Percentiles rank a stretch among this genome's conserved stretches.
phyloP scores from a whole-genome alignment of 345 rosid species.

The Citrus maxima region DNA sequence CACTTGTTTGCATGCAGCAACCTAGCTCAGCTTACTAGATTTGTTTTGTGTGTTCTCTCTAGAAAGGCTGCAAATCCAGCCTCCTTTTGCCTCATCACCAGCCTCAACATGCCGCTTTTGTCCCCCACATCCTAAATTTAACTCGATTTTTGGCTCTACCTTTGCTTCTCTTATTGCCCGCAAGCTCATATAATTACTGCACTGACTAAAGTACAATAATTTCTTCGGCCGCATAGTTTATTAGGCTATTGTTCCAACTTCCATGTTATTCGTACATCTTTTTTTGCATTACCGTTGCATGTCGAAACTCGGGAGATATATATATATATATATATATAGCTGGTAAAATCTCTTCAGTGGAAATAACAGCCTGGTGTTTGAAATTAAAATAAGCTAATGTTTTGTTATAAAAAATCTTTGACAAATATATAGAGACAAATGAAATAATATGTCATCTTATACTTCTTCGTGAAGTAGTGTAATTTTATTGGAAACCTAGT shows the following conservation, averaged over 20 bases:
- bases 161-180: background rate
- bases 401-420: background rate
- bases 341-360: too few species aligned
- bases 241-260: background rate
- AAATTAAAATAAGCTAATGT: too few species aligned
- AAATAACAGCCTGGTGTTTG: too few species aligned
- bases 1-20: background rate
- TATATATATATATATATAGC: too few species aligned
- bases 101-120: background rate
- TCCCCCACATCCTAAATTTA: background rate
- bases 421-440: background rate
- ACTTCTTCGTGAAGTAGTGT: background rate
- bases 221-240: background rate
- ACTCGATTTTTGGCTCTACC: background rate
- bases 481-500: background rate
- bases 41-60: background rate
- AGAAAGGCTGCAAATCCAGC: background rate
- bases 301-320: background rate
- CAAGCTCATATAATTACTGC: background rate
- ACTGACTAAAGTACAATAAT: background rate
- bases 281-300: background rate
- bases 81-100: background rate
- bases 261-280: background rate
- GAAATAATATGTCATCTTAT: background rate
- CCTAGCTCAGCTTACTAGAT: background rate